phyloP scores from a whole-genome alignment of 78 protist species.

The Guillardia theta region DNA sequence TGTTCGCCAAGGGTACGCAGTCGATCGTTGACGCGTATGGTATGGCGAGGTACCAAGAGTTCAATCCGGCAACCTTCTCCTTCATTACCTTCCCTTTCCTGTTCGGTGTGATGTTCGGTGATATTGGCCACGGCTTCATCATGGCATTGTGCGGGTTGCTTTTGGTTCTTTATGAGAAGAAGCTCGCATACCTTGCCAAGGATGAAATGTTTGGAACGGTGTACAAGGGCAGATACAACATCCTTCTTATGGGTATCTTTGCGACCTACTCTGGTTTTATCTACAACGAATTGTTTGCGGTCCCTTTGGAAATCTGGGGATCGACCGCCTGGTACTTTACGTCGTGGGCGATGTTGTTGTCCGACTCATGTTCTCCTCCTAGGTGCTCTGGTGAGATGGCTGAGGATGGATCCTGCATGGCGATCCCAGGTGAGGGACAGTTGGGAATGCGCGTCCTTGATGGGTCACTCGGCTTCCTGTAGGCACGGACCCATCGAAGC shows the following conservation, averaged over 20 bases:
- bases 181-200: background rate
- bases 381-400: background rate
- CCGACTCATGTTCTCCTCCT: background rate
- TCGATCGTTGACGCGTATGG: conserved; percentile 96
- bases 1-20: conserved; percentile 80
- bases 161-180: background rate
- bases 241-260: conserved; percentile 74
- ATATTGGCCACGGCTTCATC: conserved; percentile 97
- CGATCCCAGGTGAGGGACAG: background rate
- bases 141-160: background rate
- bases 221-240: conserved; percentile 31
- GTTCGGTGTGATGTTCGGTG: conserved; percentile 99
- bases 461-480: too few species aligned
- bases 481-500: background rate
- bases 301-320: conserved; percentile 58
- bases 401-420: background rate
- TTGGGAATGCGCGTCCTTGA: too few species aligned
- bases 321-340: background rate
- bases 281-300: conserved; percentile 95
- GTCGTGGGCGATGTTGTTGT: background rate
- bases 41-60: conserved; percentile 89
- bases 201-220: conserved; percentile 15
- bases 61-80: conserved; percentile 74
- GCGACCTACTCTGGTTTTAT: conserved; percentile 94
- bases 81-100: conserved; percentile 99